Evolutionary conservation across 352 stramenopile genomes (phyloP), one percentile per base, ranked within the genome.

Genomic region (Poterioochromonas sp.): DNA sequence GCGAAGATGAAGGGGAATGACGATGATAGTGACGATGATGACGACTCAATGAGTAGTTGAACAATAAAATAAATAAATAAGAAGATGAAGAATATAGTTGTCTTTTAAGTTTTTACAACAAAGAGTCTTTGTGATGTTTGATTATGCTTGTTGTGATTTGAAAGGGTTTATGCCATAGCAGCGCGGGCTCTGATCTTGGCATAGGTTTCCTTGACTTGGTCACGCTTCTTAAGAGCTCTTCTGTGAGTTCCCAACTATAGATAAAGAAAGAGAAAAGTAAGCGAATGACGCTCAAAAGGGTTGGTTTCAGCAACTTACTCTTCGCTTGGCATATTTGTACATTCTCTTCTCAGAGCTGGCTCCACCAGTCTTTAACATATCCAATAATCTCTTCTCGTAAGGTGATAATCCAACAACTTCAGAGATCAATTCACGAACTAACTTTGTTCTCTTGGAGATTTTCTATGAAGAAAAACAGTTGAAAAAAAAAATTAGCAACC

Each of bases 341-440:
- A 98, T 93, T 84, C 94, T 91, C 92, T 98, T 98, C 82, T 98
- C 94, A 63, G 93, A 92, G 80, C 91, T 93, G 82, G 90, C 95
- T 83, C 93, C 93, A 81, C 93, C 92, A 79, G 91, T 96, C 92
- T 98, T 99, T 91, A 99, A 98, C 93, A 99, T 98, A 92, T 99
- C 96, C 81, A 99, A 90, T 83, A 98, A 97, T 83, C 96, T 90
- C 85, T 98, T 97, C 87, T 99, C 96, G 86, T 99, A 99, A 60
- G 96, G 96, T 86, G 97, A 94, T 58, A 99, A 86, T 80, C 96
- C 96, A 47, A 94, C 93, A 79, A 99, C 95, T 85, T 99, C 96
- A 83, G 93, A 91, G 74, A 97, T 90, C 83, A 99, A 93, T 83
- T 95, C 87, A 83, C 94, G 89, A 77, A 96, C 92, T 76, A 98